A percentile compares a stretch with the other conserved stretches of the same genome.
Conservation (phyloP, 2,329 filamentous ascomycete genomes). For the Pseudocercospora fijiensis region DNA sequence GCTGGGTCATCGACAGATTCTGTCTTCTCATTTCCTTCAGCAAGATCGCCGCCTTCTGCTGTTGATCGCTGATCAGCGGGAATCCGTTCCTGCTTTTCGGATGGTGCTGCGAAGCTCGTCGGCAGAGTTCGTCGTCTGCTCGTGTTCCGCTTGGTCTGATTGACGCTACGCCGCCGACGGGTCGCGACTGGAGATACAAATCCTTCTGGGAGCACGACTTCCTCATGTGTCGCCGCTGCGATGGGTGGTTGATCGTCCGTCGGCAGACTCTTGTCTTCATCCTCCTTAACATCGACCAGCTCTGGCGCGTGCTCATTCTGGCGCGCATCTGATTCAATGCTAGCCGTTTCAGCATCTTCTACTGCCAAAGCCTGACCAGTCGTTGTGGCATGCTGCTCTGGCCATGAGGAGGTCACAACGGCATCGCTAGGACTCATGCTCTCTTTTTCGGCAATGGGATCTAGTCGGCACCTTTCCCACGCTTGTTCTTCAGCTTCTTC, state of each 20-base stretch:
- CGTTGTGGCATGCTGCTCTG: not conserved
- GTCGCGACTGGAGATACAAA: conserved; percentile 35
- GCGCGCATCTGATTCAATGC: not conserved
- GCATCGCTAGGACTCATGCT: conserved; percentile 6
- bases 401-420: not conserved
- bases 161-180: conserved; percentile 25
- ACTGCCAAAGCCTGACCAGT: not conserved
- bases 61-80: not conserved
- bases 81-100: not conserved
- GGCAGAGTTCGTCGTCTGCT: conserved; percentile 34
- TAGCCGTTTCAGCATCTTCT: not conserved
- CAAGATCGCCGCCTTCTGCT: not conserved
- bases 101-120: conserved; percentile 28
- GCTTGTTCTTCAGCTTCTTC: conserved; percentile 12
- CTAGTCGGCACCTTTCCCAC: conserved; percentile 2
- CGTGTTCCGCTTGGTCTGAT: conserved; percentile 22
- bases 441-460: not conserved
- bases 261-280: not conserved
- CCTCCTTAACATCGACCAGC: not conserved
- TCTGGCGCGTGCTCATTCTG: not conserved
- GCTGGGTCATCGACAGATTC: not conserved
- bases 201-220: conserved; percentile 29
- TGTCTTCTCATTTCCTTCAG: not conserved
- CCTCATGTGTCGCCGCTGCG: not conserved
- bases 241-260: not conserved